Conservation (phyloP, 352 stramenopile genomes). For the Pilasporangium apinafurcum region DNA sequence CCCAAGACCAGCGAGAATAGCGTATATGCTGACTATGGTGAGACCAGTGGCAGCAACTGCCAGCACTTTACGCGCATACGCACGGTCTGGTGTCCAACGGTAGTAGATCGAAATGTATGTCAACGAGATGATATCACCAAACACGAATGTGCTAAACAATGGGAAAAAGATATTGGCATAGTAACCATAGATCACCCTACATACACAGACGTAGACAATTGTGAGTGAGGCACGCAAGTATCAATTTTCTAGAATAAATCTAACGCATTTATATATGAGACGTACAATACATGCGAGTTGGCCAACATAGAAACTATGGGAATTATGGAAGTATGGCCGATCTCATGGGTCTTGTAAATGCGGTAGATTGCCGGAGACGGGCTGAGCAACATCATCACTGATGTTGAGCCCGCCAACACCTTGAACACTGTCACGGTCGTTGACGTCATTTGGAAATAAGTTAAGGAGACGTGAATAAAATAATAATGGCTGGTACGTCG, state of each 20-base stretch:
- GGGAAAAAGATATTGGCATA: not conserved
- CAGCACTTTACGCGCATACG: slow-evolving; percentile 1
- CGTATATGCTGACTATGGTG: not conserved
- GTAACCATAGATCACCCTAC: slow-evolving; percentile 4
- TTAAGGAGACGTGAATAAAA: too few relatives aligned
- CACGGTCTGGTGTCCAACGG: not conserved
- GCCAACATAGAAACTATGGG: slow-evolving; percentile 28
- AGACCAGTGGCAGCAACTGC: not conserved
- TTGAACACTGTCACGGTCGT: too few relatives aligned
- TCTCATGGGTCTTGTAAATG: slow-evolving; percentile 32
- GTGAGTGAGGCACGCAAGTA: too few relatives aligned
- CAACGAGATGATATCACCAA: not conserved
- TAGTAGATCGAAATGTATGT: slow-evolving; percentile 3
- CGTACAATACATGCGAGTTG: slow-evolving; percentile 23
- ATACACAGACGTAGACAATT: too few relatives aligned
- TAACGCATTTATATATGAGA: too few relatives aligned
- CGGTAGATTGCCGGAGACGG: slow-evolving; percentile 23
- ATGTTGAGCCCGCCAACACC: too few relatives aligned
- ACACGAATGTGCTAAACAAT: not conserved
- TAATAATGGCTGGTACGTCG: too few relatives aligned
- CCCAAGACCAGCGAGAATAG: slow-evolving; percentile 14
- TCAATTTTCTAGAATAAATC: too few relatives aligned
- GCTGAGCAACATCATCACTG: slow-evolving; percentile 36
- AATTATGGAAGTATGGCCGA: slow-evolving; percentile 25
- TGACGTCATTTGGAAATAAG: too few relatives aligned